Evolutionary conservation across 306 rosid species (phyloP), one percentile per base, ranked within the genome.

Genomic region (Biancaea sappan): DNA sequence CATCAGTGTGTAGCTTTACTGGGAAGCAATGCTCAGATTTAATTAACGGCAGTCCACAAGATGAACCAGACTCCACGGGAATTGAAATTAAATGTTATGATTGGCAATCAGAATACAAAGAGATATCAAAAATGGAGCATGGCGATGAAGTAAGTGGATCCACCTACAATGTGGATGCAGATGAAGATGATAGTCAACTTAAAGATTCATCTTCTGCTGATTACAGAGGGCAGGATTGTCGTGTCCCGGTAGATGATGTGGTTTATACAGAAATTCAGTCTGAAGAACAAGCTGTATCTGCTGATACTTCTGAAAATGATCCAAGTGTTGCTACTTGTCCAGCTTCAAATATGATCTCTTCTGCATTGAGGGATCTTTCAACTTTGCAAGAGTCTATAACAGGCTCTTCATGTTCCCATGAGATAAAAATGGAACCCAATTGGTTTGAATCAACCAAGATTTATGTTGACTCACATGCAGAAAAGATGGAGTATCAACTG

Each of bases 51-150:
- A 34, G 74, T 60, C 76, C 81, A 57, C 89, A 63, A 60, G 69
- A 72, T 47, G 86, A 73, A 78, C 85, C 71, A 21, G 81, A 63
- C 79, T 80, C 63, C 14, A 63, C 75, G 58, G 90, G 70, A 61
- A 62, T 32, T 51, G 85, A 43, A 69, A 35, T 58, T 82, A 21
- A 70, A 54, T 64, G 35, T 79, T 66, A 59, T 66, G 70, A 72
- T 15, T 78, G 59, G 64, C 81, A 69, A 32, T 69, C 65, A 53
- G 53, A 69, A 72, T 28, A 64, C 7, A 81, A 83, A 72, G 92
- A 77, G 82, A 71, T 37, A 26, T 75, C 69, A 21, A 75, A 74
- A 64, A 72, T 80, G 69, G 34, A 40, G 63, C 73, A 79, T 66
- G 57, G 58, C 58, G 75, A 77, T 66, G 89, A 83, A 84, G 72